Base-by-base conservation (phyloP, 768 basidiomycete species). In the Podaxis sp. region DNA sequence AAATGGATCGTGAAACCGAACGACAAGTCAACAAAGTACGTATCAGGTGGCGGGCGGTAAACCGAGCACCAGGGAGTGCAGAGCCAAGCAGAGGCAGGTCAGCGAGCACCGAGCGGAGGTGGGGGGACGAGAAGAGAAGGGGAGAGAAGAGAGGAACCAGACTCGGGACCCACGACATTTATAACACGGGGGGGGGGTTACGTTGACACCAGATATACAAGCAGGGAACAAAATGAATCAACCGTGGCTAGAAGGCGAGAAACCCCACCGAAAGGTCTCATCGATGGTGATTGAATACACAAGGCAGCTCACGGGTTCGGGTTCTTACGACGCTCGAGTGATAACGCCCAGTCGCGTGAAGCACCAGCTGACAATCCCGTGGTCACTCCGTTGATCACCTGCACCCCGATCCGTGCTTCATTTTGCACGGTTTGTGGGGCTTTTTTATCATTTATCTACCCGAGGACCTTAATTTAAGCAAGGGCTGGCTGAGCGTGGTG, bases 111-210 rank as follows among this genome's bases (percentile, higher is more conserved):
- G 3, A 46, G 44, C 17, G 51, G 51, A 52, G 55, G 52, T 38
- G 40, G 22, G 42, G 59, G 56, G 19, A 59, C 60, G 53, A 55
- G 64, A 38, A 56, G 52, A 26, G 30, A 63, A 36, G 59, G 63
- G 57, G 60, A 64, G 62, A 49, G 63, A 15, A 63, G 57, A 61
- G 49, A 51, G 49, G 49, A 60, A 57, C 46, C 58, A 57, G 61
- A 8, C 19, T 28, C 28, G 52, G 54, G 49, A 59, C 58, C 60
- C 61, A 48, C 22, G 51, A 66, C 44, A 46, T 70, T 70, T 70
- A 70, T 70, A 70, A 60, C 59, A 66, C 39, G 11, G 30, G 33
- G 56, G 60, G 33, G 65, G 63, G 66, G 44, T 66, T 56, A 56
- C 36, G 54, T 56, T 56, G 54, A 40, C 54, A 19, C 11, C 54